Evolutionary conservation across 1,139 yeast genomes (phyloP), one percentile per base, ranked within the genome.

Genomic region (Diutina siamensis): DNA sequence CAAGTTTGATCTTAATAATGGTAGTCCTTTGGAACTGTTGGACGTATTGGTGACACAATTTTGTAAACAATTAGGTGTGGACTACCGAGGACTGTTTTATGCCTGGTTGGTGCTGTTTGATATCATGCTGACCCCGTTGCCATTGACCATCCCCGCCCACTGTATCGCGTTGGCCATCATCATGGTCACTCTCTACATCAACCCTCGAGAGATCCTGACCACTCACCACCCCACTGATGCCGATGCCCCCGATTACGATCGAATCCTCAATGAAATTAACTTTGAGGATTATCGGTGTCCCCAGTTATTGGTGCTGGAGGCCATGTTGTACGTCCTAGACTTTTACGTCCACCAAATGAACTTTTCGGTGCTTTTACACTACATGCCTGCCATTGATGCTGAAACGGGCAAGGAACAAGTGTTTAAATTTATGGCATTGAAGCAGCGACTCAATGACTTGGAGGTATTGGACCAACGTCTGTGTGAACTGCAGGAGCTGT

Each of bases 51-150:
- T 87, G 20, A 71, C 86, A 31, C 83, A 83, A 55, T 74, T 86
- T 48, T 71, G 80, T 46, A 83, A 83, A 55, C 68, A 71, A 40
- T 63, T 79, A 47, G 62, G 65, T 2, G 53, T 82, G 15, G 69
- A 67, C 42, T 69, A 71, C 51, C 65, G 64, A 22, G 57, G 71
- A 21, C 67, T 79, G 9, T 68, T 73, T 54, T 62, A 78, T 45
- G 80, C 89, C 3, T 92, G 97, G 96, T 63, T 78, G 21, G 70
- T 89, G 3, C 70, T 81, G 15, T 78, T 79, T 53, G 98, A 92
- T 57, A 69, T 83, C 13, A 78, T 82, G 58, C 75, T 80, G 47
- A 80, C 95, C 1, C 85, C 84, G 35, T 69, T 83, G 18, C 75
- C 80, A 17, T 62, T 92, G 35, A 80, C 78, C 57, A 72, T 78